Base-by-base conservation (phyloP, 768 basidiomycete genomes). In the Hemileccinum impolitum region DNA sequence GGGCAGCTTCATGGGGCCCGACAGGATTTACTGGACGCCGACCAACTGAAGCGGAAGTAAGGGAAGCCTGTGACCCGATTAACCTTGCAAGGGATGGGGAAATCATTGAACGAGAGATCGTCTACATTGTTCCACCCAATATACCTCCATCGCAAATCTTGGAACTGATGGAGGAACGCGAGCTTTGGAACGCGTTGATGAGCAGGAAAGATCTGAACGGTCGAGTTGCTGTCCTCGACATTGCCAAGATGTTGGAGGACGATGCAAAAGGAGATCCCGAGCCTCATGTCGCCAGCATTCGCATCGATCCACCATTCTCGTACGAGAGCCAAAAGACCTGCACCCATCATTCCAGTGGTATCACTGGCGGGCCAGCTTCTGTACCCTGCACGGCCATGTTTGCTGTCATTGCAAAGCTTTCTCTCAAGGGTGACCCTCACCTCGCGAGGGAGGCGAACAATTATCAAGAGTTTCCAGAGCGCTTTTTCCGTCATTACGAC, bases 401-500 rank as follows among this genome's bases (percentile, higher is more conserved):
- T 13, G 52, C 60, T 2, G 75, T 77, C 2, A 62, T 65, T n/a
- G 77, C 72, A 0, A 80, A 80, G 56, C 58, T 79, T 9, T 30
- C 32, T 0, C 46, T 66, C 10, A 21, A 63, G 39, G 2, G 61
- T n/a, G 76, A 77, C 23, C 0, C 0, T 0, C 77, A 79, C 47
- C 63, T 79, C 11, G 54, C 1, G 0, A 40, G 32, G 31, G 69
- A 71, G 44, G 68, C 66, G 4, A 13, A 1, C 2, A 67, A 60
- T 37, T 68, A 70, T 37, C 56, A 64, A 14, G 7, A 36, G 0
- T 65, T 67, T 15, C 64, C 67, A 1, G 55, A 60, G 3, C 66
- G 50, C 19, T 60, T 68, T 37, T 65, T 67, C 40, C 38, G 56
- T 18, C 54, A 66, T 36, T 66, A 57, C 36, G 51, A 48, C 9